Evolutionary conservation across 169 alveolate species (phyloP).

Genomic region (Babesia microti): DNA sequence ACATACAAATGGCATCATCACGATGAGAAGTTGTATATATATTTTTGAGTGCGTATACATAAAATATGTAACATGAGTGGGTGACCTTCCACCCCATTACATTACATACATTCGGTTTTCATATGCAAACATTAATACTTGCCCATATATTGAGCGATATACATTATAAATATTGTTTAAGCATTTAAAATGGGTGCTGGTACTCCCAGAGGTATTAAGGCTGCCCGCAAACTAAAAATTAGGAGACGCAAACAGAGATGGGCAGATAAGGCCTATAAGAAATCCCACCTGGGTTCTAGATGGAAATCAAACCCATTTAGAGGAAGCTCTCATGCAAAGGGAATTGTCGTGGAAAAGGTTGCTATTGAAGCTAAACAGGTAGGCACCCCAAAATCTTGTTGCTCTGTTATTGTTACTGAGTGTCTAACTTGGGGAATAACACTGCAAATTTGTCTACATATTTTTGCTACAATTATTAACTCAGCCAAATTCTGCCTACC

Average conservation of each 20-base stretch:
- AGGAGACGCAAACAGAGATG: constrained; percentile 93
- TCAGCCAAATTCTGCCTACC: constrained; percentile 99
- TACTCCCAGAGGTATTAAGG: constrained; percentile 90
- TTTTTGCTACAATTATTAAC: not conserved
- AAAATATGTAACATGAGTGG: too few species aligned
- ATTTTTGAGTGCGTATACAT: too few species aligned
- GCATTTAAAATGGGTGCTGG: constrained; percentile 21
- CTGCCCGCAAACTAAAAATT: constrained; percentile 93
- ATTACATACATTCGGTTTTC: constrained; percentile 10
- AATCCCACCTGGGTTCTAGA: constrained; percentile 88
- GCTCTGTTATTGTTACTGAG: too few species aligned
- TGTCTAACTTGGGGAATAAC: not conserved
- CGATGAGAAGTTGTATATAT: too few species aligned
- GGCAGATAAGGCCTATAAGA: constrained; percentile 97
- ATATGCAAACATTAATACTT: not conserved
- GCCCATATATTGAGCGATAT: not conserved
- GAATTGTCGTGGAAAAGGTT: constrained; percentile 96
- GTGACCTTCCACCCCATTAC: too few species aligned
- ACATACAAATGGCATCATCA: too few species aligned
- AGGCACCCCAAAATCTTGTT: constrained; percentile 44
- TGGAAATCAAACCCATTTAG: constrained; percentile 96
- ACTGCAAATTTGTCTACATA: constrained; percentile 1
- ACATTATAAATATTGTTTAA: not conserved
- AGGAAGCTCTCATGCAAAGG: constrained; percentile 98
- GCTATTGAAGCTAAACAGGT: constrained; percentile 98